Percentiles rank a stretch among this genome's conserved stretches.
These are phyloP conservation scores for Paraphaeosphaeria minitans DNA, from an alignment of 2,329 filamentous ascomycete species.

Conservation along the genomic window DNA sequence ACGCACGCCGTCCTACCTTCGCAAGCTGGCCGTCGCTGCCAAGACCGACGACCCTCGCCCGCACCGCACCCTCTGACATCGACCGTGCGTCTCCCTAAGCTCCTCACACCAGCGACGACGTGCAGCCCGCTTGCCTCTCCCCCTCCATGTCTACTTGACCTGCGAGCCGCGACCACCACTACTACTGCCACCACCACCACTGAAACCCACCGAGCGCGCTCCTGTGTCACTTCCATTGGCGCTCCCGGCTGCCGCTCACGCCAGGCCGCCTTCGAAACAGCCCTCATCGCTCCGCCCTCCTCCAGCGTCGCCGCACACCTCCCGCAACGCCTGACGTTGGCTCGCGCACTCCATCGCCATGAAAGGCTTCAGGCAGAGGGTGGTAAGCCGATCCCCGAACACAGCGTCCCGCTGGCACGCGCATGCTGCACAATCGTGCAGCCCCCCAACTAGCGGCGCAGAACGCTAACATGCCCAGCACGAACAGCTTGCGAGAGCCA, in stretches of 20 bases:
- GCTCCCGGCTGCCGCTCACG: constrained; percentile 31
- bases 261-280: constrained; percentile 29
- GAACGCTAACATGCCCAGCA: constrained; percentile 62
- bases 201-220: constrained; percentile 25
- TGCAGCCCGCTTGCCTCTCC: not conserved
- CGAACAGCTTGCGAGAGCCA: constrained; percentile 88
- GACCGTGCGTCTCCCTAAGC: constrained; percentile 6
- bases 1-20: not conserved
- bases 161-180: constrained; percentile 19
- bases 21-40: constrained; percentile 6
- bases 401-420: constrained; percentile 28
- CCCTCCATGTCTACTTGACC: constrained; percentile 28
- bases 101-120: constrained; percentile 4
- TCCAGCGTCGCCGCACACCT: constrained; percentile 28
- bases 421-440: constrained; percentile 22
- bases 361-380: constrained; percentile 97
- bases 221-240: constrained; percentile 32
- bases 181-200: constrained; percentile 14
- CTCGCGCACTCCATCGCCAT: constrained; percentile 64
- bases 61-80: constrained; percentile 1
- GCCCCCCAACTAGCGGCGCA: constrained; percentile 34
- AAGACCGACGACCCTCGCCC: not conserved
- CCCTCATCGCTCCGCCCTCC: constrained; percentile 27
- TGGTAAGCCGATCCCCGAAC: constrained; percentile 68
- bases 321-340: constrained; percentile 37